Evolutionary conservation across 148 eudicot genomes (phyloP).

Genomic region (Camellia lanceoleosa): DNA sequence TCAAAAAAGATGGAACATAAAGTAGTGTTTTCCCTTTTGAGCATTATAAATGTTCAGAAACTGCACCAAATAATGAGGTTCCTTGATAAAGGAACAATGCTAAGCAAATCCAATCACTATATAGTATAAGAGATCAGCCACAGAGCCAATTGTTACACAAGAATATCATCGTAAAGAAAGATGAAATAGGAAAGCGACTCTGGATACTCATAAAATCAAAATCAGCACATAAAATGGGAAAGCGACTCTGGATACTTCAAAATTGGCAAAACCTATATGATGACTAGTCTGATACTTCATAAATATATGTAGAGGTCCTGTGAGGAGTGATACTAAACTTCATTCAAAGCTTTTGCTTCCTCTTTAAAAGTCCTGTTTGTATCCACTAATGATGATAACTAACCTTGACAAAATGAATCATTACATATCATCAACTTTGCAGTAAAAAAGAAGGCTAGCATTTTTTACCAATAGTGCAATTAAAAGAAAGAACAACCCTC

Average conservation of each 20-base stretch:
- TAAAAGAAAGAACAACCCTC: not conserved
- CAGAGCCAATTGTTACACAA: not conserved
- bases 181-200: too few species aligned
- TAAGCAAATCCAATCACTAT: not conserved
- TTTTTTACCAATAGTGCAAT: not conserved
- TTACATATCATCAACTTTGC: not conserved
- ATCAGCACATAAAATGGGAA: not conserved
- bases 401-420: not conserved
- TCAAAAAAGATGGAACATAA: not conserved
- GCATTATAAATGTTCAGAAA: not conserved
- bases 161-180: not conserved
- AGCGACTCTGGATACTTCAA: not conserved
- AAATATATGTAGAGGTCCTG: too few species aligned
- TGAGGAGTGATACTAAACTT: too few species aligned
- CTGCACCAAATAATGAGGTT: not conserved
- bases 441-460: not conserved
- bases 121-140: not conserved
- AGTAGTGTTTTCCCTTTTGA: not conserved
- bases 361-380: too few species aligned
- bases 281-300: not conserved
- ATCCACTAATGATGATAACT: not conserved
- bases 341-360: too few species aligned
- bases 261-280: not conserved
- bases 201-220: too few species aligned
- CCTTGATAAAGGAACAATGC: not conserved